A percentile compares a stretch with the other conserved stretches of the same genome.
Evolutionary conservation across 805 yeast species (phyloP).

Genomic region (Komagataella pseudopastoris): DNA sequence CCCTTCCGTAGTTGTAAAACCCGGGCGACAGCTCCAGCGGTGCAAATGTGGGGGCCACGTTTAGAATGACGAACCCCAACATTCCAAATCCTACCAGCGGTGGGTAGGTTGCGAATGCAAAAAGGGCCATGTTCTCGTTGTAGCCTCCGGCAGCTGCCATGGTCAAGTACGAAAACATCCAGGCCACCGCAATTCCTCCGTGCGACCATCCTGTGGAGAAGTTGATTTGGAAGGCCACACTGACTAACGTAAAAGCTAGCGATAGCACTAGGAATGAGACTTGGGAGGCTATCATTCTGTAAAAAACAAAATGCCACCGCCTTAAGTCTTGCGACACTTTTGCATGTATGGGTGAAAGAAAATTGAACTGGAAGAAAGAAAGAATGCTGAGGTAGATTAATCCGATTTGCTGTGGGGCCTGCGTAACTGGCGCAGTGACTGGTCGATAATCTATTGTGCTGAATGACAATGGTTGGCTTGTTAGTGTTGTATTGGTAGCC

Average conservation of each 20-base stretch:
- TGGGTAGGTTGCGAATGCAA: constrained; percentile 36
- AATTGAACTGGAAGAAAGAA: constrained; percentile 51
- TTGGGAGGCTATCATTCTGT: constrained; percentile 36
- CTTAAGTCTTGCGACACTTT: constrained; percentile 32
- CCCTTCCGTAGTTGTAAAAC: constrained; percentile 54
- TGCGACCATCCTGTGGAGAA: constrained; percentile 25
- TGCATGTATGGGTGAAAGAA: constrained; percentile 40
- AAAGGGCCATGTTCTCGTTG: constrained; percentile 46
- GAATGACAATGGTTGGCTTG: constrained; percentile 9
- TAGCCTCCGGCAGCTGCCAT: constrained; percentile 61
- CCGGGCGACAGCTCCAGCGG: constrained; percentile 39
- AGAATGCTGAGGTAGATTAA: constrained; percentile 51
- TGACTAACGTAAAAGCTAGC: constrained; percentile 42
- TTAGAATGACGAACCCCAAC: constrained; percentile 51
- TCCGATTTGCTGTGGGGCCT: constrained; percentile 63
- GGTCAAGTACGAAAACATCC: constrained; percentile 50
- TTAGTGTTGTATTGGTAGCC: background rate
- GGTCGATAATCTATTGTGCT: constrained; percentile 36
- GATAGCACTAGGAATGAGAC: constrained; percentile 38
- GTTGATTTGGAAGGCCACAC: constrained; percentile 52
- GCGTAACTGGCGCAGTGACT: constrained; percentile 27
- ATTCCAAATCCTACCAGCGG: constrained; percentile 55
- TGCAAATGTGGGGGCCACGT: constrained; percentile 50
- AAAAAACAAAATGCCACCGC: constrained; percentile 29
- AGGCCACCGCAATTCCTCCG: constrained; percentile 50